Evolutionary conservation across 1,139 yeast species (phyloP), one percentile per base, ranked within the genome.

Genomic region (Suhomyces coccinellae): DNA sequence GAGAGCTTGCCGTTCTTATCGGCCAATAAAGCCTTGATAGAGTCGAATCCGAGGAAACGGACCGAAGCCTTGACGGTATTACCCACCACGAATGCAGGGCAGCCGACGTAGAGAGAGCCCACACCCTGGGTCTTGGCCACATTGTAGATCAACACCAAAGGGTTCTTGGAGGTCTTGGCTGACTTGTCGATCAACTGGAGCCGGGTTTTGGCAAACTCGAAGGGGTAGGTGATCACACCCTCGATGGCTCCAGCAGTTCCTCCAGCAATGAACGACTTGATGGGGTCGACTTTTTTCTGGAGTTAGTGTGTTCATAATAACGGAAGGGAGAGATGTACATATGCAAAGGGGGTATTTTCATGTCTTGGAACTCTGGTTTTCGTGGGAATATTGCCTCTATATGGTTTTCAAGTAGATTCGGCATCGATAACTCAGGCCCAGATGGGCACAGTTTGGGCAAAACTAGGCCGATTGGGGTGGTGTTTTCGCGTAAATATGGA

Each of bases 21-120:
- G 27, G 84, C 81, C 49, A 93, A 72, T 22, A 86, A 57, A 41
- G 82, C 75, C 63, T 90, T 91, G 64, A 93, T 87, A 24, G 85
- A 77, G 62, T 93, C 99, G 59, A 89, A 93, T 8, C 98, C 98
- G 13, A 93, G 74, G 65, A 93, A 93, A 53, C 99, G 77, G 3
- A 91, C 93, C 15, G 95, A 88, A 0, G 99, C 98, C 65, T 93
- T 93, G 47, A 88, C 93, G 0, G 98, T 91, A 63, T 93, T 93
- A 27, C 99, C 99, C 26, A 91, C 86, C 33, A 91, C 95, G 59
- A 90, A 89, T 0, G 98, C 97, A 1, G 97, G 96, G 72, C 98
- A 91, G n/a, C 99, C 99, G 3, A 91, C 91, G 61, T 93, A 93
- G 38, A 91, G 68, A 0, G 97, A 73, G 6, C 80, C 71, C 0